Conservation (phyloP, 345 rosid species). For the Bruguiera sexangula region DNA sequence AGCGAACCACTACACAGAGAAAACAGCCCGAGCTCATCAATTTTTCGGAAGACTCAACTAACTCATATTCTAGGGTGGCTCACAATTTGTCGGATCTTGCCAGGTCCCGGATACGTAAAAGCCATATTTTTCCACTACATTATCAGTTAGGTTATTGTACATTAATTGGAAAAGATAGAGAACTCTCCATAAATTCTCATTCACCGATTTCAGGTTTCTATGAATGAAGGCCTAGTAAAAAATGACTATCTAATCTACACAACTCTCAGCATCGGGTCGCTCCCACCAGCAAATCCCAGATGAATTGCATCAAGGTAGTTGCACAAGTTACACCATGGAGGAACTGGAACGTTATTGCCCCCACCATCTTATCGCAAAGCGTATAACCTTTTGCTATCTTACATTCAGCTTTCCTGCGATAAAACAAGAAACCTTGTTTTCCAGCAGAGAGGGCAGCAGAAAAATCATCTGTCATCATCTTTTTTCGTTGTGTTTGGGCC, state of each 20-base stretch:
- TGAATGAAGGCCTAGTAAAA: slow-evolving; percentile 50
- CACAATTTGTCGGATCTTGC: slow-evolving; percentile 9
- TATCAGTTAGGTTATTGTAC: slow-evolving; percentile 57
- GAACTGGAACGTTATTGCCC: slow-evolving; percentile 35
- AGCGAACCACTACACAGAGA: no score
- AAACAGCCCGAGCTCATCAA: not conserved
- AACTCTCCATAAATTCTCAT: slow-evolving; percentile 39
- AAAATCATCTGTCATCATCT: slow-evolving; percentile 61
- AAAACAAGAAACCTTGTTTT: slow-evolving; percentile 30
- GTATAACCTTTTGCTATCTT: slow-evolving; percentile 32
- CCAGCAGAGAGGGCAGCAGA: slow-evolving; percentile 39
- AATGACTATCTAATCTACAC: slow-evolving; percentile 77
- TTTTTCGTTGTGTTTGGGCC: slow-evolving; percentile 68
- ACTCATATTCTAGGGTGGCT: slow-evolving; percentile 11
- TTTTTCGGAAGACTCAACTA: slow-evolving; percentile 22
- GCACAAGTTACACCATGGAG: slow-evolving; percentile 34
- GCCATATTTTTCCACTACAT: slow-evolving; percentile 36
- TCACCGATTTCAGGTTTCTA: slow-evolving; percentile 37
- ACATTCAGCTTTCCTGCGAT: slow-evolving; percentile 32
- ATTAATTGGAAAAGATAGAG: slow-evolving; percentile 38
- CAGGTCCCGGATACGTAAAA: slow-evolving; percentile 30
- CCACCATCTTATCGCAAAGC: slow-evolving; percentile 45
- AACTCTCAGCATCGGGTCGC: slow-evolving; percentile 41
- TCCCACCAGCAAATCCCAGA: slow-evolving; percentile 34
- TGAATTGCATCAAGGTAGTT: slow-evolving; percentile 35